Evolutionary conservation across 2,329 filamentous ascomycete genomes (phyloP), one percentile per base, ranked within the genome.

Genomic region (Xylariaceae sp.): DNA sequence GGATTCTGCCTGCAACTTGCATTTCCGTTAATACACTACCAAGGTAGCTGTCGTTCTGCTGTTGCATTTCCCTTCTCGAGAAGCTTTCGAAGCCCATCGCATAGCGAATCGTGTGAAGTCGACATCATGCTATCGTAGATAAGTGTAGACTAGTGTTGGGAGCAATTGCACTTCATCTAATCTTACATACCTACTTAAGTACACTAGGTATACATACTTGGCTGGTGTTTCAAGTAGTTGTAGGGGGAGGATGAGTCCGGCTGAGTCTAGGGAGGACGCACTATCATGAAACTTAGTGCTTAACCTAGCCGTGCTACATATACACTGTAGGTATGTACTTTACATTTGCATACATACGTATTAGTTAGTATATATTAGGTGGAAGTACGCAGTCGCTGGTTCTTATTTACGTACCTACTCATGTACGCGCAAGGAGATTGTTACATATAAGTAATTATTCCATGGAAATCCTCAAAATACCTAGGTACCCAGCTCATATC

Each of bases 201-300:
- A 16, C 32, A 12, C 56, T 56, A 46, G 48, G 26, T 44, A 57
- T 48, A 19, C n/a, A 50, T 40, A 44, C 42, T 48, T 47, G 46
- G 50, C 42, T 56, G 50, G 55, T 41, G 64, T 63, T 62, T 66
- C 60, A 61, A 56, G 42, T 42, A 44, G 48, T 47, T 48, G 48
- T 54, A 26, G 23, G 48, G 48, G 57, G 52, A 45, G 42, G 44
- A 40, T 51, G 47, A 19, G n/a, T n/a, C n/a, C n/a, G n/a, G n/a
- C n/a, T n/a, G n/a, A n/a, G n/a, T n/a, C n/a, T n/a, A n/a, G 48
- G 57, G 52, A 45, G 42, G 44, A 40, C 49, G 23, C 23, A 26
- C 4, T 9, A 26, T 26, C 23, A 26, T 26, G 23, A 26, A 26
- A 26, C 23, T 26, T 26, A 4, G 29, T 21, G 51, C n/a, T n/a